phyloP scores from a whole-genome alignment of 768 basidiomycete species.

The Lentinula detonsa region DNA sequence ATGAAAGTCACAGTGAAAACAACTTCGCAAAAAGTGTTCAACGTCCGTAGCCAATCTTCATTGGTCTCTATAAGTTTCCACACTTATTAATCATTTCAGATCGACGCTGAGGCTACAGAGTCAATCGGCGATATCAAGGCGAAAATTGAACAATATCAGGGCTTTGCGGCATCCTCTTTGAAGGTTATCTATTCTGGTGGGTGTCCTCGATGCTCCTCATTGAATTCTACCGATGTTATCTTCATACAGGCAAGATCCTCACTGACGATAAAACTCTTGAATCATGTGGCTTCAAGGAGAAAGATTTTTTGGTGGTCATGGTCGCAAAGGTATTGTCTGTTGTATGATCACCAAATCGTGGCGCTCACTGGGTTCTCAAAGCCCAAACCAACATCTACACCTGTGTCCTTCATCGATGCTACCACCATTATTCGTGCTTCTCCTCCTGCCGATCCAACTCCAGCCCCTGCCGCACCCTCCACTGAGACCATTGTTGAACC shows the following conservation, averaged over 20 bases:
- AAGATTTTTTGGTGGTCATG: constrained; percentile 99
- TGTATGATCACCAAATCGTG: background rate
- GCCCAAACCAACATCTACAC: constrained; percentile 50
- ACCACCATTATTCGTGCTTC: constrained; percentile 27
- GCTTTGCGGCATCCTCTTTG: constrained; percentile 67
- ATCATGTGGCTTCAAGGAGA: constrained; percentile 92
- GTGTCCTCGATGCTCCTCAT: constrained; percentile 10
- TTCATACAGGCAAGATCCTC: constrained; percentile 76
- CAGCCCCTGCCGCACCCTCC: too few relatives aligned
- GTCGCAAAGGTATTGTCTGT: constrained; percentile 73
- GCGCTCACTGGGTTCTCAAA: constrained; percentile 15
- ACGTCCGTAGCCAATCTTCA: constrained; percentile 33
- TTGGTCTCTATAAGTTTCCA: background rate
- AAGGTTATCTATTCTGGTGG: constrained; percentile 95
- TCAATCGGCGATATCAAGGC: constrained; percentile 76
- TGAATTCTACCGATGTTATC: constrained; percentile 2
- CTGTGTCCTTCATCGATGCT: constrained; percentile 15
- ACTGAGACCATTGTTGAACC: constrained; percentile 20
- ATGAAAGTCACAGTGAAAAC: constrained; percentile 97
- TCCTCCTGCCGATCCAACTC: constrained; percentile 26
- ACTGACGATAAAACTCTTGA: constrained; percentile 83
- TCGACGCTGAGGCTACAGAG: constrained; percentile 73
- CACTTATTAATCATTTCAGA: constrained; percentile 26
- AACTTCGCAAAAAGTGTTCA: constrained; percentile 87
- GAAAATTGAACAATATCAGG: constrained; percentile 75